Conservation (phyloP, 371 early-diverging fungal genomes). For the Encephalitozoon hellem region DNA sequence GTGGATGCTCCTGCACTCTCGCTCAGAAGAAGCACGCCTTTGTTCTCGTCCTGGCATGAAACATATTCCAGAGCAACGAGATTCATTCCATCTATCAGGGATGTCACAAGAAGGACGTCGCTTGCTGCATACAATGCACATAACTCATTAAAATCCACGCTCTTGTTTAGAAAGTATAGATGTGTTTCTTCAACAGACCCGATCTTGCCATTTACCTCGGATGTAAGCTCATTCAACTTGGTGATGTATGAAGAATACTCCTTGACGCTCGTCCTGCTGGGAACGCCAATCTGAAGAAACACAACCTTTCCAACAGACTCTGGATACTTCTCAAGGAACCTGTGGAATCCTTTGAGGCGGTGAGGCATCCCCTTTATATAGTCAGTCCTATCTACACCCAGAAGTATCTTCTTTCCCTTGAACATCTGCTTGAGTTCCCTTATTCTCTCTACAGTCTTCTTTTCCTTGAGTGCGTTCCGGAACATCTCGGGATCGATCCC, state of each 20-base stretch:
- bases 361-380: constrained; percentile 99
- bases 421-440: constrained; percentile 71
- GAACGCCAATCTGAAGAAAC: constrained; percentile 90
- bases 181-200: constrained; percentile 90
- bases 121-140: constrained; percentile 83
- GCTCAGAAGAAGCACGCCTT: constrained; percentile 86
- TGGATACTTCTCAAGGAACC: constrained; percentile 75
- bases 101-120: constrained; percentile 88
- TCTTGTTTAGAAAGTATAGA: constrained; percentile 89
- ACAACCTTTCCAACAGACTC: constrained; percentile 77
- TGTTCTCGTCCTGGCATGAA: constrained; percentile 71
- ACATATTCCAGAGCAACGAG: constrained; percentile 93
- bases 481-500: constrained; percentile 95
- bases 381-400: constrained; percentile 96
- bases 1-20: constrained; percentile 98
- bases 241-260: constrained; percentile 82
- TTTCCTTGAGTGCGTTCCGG: constrained; percentile 65
- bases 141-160: constrained; percentile 81
- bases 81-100: constrained; percentile 99
- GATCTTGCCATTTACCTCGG: constrained; percentile 83
- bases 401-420: constrained; percentile 75
- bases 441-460: constrained; percentile 68
- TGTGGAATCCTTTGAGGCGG: constrained; percentile 84
- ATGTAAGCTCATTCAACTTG: constrained; percentile 83
- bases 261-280: constrained; percentile 80